Conservation (phyloP, 768 basidiomycete species). For the Leucosporidium scottii region DNA sequence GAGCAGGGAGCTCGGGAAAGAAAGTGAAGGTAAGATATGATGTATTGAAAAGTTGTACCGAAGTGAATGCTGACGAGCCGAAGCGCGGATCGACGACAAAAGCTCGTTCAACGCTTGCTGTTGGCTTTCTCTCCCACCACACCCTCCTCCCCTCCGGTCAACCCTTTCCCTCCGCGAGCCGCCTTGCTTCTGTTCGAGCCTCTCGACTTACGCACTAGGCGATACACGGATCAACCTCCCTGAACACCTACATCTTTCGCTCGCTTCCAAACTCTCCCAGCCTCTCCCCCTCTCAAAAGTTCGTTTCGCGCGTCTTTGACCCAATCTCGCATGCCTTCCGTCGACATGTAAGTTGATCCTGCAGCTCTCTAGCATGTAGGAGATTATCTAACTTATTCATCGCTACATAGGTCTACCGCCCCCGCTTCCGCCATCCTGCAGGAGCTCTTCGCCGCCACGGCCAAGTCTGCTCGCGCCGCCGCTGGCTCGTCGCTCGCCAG, state of each 20-base stretch:
- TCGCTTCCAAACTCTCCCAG: neutral
- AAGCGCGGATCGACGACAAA: too few relatives aligned
- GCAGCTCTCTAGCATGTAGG: neutral
- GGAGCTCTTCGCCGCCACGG: slow-evolving; percentile 29
- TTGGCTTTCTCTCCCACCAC: too few relatives aligned
- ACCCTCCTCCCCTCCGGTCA: neutral
- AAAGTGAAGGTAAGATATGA: too few relatives aligned
- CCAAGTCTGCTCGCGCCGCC: slow-evolving; percentile 26
- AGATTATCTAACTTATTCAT: neutral
- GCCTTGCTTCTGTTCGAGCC: neutral
- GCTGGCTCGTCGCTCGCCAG: slow-evolving; percentile 33
- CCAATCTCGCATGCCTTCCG: neutral
- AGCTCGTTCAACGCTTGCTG: too few relatives aligned
- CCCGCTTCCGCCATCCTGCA: slow-evolving; percentile 29
- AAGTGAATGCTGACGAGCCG: too few relatives aligned
- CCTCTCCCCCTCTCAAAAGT: neutral
- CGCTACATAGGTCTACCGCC: neutral
- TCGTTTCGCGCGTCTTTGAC: neutral
- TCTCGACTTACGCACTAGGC: slow-evolving; percentile 1
- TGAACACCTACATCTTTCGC: neutral
- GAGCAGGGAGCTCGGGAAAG: too few relatives aligned
- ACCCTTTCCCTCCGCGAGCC: neutral
- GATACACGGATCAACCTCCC: neutral
- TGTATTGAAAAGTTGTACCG: too few relatives aligned
- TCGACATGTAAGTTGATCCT: neutral